Evolutionary conservation across 176 grass and related monocot species (phyloP), one percentile per base, ranked within the genome.

Genomic region (Otatea glauca): DNA sequence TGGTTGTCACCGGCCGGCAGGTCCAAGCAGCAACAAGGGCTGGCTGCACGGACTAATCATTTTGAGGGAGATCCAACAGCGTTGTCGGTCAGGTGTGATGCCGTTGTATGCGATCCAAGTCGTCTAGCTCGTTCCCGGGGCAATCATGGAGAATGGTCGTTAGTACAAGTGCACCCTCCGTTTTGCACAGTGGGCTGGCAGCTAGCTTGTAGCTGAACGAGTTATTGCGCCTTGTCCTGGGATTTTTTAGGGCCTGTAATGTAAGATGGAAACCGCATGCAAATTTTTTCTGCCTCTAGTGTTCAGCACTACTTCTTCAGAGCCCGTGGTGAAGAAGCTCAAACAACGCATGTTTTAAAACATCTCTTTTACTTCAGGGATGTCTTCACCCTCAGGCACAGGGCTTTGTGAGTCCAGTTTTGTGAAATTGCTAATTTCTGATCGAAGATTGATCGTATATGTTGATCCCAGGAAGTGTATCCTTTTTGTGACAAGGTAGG

Each of bases 31-130:
- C 58, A 8, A 5, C 58, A 25, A 25, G 13, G 56, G n/a, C 56
- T 24, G 58, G 25, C 25, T n/a, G 78, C 32, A 54, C 78, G 80
- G 69, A 6, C 82, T 73, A 72, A 80, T 86, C 67, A 86, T 86
- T 32, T 86, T 32, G n/a, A 37, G 44, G 29, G 50, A 35, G 44
- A 86, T 44, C 68, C 56, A 34, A 7, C 48, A 34, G 35, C 29
- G 56, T 8, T 63, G 14, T 66, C 11, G 70, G 23, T 43, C 73
- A 77, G 73, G 63, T 14, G 62, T 6, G 61, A 42, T 76, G 58
- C 72, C 60, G 62, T 68, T 56, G 69, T 21, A 20, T 73, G 72
- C 51, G 2, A 43, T n/a, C n/a, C n/a, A n/a, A n/a, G 48, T 68
- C 63, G 65, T 60, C 60, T n/a, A n/a, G n/a, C n/a, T 44, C 50